Base-by-base conservation (phyloP, 2,329 filamentous ascomycete species). In the Parastagonospora nodorum region DNA sequence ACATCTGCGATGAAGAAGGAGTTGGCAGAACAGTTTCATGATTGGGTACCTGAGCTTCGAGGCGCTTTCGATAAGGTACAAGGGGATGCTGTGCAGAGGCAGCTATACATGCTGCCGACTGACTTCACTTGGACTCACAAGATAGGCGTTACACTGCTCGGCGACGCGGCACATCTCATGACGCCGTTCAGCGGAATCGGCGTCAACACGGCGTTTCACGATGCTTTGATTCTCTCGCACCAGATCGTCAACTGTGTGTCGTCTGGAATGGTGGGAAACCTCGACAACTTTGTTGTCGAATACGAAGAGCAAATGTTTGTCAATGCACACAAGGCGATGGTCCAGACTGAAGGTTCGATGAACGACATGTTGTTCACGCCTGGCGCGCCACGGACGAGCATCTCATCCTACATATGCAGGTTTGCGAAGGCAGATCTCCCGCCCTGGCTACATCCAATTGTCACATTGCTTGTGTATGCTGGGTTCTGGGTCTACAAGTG, bases 311-410 rank as follows among this genome's bases (percentile, higher is more conserved):
- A 68, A n/a, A 74, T 76, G 73, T 74, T 74, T 42, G 47, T 39
- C n/a, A 58, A 70, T 7, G 69, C 70, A n/a, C 69, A 66, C 11
- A 57, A 60, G 38, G 71, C 58, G n/a, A 66, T 72, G 44, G 55
- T 67, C 35, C 36, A 67, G 47, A 76, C 73, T 8, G 77, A 77
- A 41, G 79, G 82, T 47, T 60, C 76, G 60, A 77, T 78, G 60
- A 67, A 71, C 28, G 70, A 76, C 33, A 81, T 78, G 76, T 74
- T 82, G 58, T 78, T 80, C 51, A 80, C 77, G 0, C 71, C 74
- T 3, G 77, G 75, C 2, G 75, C 76, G 8, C 80, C 81, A 14
- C 66, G 75, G 38, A 65, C 71, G 4, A 67, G 74, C 12, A 77
- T 83, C 45, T 74, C 78, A 19, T 71, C 57, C 24, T 77, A 53